Conservation (phyloP, 1,284 basidiomycete genomes). For the Spongispora temasekensis region DNA sequence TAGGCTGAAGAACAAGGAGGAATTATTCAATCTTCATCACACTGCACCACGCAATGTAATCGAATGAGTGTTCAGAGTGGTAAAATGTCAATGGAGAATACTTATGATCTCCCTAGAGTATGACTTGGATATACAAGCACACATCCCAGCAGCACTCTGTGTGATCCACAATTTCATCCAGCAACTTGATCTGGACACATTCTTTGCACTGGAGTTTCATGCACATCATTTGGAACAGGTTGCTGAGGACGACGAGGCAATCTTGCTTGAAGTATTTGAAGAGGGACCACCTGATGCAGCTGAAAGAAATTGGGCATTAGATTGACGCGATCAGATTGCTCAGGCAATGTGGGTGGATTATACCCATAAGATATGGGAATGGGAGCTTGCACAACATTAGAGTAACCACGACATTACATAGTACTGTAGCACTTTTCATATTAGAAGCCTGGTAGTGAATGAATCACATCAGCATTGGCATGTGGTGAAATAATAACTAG, state of each 20-base stretch:
- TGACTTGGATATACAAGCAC: constrained; percentile 33
- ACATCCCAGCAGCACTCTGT: constrained; percentile 33
- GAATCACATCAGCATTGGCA: background rate
- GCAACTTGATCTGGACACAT: background rate
- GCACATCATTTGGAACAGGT: background rate
- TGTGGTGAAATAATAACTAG: background rate
- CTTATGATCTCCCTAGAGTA: constrained; percentile 23
- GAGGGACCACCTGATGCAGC: constrained; percentile 8
- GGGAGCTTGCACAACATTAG: background rate
- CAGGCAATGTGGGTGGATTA: constrained; percentile 19
- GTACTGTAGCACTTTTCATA: background rate
- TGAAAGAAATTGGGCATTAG: background rate
- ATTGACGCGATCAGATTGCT: constrained; percentile 13
- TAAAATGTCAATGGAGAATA: background rate
- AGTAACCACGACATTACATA: background rate
- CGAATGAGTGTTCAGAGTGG: background rate
- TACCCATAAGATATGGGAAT: background rate
- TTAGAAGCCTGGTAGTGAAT: background rate
- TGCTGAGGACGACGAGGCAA: background rate
- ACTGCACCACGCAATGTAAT: constrained; percentile 41
- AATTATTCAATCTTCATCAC: constrained; percentile 47
- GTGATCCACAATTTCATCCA: constrained; percentile 33
- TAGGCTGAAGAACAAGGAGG: constrained; percentile 27
- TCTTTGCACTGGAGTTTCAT: constrained; percentile 1
- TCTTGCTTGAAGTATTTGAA: background rate